Evolutionary conservation across 306 rosid species (phyloP).

Genomic region (Malus sylvestris): DNA sequence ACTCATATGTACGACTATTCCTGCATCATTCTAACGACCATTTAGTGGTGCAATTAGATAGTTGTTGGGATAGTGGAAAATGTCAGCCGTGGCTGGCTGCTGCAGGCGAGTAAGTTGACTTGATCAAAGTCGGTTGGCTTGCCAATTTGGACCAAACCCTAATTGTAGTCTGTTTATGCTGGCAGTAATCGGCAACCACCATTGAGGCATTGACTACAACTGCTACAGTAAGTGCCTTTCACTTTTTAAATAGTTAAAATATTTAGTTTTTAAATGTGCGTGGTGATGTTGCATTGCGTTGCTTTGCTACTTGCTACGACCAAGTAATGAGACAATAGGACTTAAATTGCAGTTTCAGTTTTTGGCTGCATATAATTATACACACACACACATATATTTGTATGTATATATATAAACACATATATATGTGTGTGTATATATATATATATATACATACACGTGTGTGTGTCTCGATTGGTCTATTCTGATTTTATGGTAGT

Average conservation of each 20-base stretch:
- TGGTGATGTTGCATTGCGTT: not conserved
- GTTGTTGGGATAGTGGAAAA: no score
- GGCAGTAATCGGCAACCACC: constrained; percentile 1
- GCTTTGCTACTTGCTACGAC: not conserved
- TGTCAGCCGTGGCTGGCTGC: constrained; percentile 1
- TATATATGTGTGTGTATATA: no score
- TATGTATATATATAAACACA: no score
- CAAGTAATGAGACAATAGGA: not conserved
- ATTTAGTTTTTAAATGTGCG: not conserved
- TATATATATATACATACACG: no score
- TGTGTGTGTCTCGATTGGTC: not conserved
- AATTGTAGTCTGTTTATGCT: not conserved
- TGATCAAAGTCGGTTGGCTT: not conserved
- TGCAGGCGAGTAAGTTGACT: constrained; percentile 10
- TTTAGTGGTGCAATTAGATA: no score
- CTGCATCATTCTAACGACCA: no score
- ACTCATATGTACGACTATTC: no score
- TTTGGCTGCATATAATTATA: not conserved
- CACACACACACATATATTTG: no score
- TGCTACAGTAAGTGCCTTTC: not conserved
- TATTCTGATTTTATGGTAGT: not conserved
- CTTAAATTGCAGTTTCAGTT: not conserved
- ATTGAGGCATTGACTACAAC: not conserved
- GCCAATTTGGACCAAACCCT: not conserved
- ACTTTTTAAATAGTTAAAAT: not conserved